These are phyloP conservation scores for Ceratocystis ficicola DNA, from an alignment of 2,329 filamentous ascomycete species.

Conservation along the genomic window DNA sequence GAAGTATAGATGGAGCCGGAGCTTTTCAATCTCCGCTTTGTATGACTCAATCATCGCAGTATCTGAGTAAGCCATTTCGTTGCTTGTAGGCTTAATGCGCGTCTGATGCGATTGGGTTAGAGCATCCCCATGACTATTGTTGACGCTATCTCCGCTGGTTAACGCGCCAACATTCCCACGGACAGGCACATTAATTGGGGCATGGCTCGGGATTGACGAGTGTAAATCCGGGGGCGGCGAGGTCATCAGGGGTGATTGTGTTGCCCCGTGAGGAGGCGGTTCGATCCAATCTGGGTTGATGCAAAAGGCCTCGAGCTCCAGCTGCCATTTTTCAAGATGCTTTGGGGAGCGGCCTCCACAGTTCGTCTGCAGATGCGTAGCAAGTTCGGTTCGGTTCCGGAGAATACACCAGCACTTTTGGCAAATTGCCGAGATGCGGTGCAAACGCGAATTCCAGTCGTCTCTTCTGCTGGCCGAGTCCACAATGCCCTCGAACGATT, in stretches of 20 bases:
- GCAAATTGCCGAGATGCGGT: constrained; percentile 21
- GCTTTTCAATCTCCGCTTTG: constrained; percentile 19
- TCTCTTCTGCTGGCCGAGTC: constrained; percentile 3
- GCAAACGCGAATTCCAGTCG: constrained; percentile 11
- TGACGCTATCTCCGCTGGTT: neutral
- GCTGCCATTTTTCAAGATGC: constrained; percentile 21
- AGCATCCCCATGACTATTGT: neutral
- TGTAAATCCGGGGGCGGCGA: constrained; percentile 12
- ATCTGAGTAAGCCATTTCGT: constrained; percentile 6
- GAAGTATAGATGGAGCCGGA: constrained; percentile 18
- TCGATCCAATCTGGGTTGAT: constrained; percentile 19
- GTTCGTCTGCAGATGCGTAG: constrained; percentile 11
- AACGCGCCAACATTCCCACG: neutral
- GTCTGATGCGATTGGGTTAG: neutral
- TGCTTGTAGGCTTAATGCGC: neutral
- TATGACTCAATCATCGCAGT: constrained; percentile 5
- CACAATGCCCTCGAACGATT: constrained; percentile 17
- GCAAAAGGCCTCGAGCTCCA: constrained; percentile 20
- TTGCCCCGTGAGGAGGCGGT: constrained; percentile 3
- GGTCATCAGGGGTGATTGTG: constrained; percentile 7
- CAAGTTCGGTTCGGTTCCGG: constrained; percentile 14
- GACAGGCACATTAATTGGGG: constrained; percentile 3
- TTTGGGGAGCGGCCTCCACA: constrained; percentile 21
- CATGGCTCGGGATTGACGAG: neutral
- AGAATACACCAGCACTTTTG: constrained; percentile 22